Base-by-base conservation (phyloP, 495 filamentous ascomycete species). In the Letharia lupina region DNA sequence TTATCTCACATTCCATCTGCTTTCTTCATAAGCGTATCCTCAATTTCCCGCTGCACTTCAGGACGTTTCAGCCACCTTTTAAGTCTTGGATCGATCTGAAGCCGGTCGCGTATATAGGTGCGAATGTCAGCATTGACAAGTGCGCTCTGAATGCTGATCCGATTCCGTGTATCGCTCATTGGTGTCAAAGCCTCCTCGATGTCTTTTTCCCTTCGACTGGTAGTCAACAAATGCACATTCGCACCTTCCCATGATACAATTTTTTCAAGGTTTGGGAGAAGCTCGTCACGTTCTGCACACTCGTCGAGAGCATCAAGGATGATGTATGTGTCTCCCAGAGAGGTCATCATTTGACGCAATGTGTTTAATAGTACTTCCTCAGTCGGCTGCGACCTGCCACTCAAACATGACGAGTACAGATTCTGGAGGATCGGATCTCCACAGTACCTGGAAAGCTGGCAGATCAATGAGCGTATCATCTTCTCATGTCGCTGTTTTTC, bases 1-100 rank as follows among this genome's bases (percentile, higher is more conserved):
- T 31, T 58, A 23, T 35, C 74, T 68, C 69, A 80, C 74, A 80
- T 79, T 41, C 77, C 74, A 42, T 75, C 63, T 5, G 73, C 73
- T 61, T 74, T 66, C 18, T 70, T 18, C 70, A 67, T 67, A 63
- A 75, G 69, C 62, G 56, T 61, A 61, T 64, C n/a, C 40, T 73
- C 67, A 18, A 65, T 52, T 6, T 44, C 42, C 42, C 16, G 42
- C 42, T 18, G 62, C 23, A 44, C 42, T 18, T 44, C 9, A 0
- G 42, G 42, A 44, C 69, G 28, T 4, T 50, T 66, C 3, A 44
- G 66, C 74, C 74, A 76, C 23, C 56, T 66, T 41, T 39, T 48
- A 41, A 70, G 37, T 13, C 60, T 57, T 9, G 2, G 35, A 63
- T 68, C 60, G 7, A n/a, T 28, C 35, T 5, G 39, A 48, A 70